These are phyloP conservation scores for Tolypocladium inflatum DNA, from an alignment of 2,329 filamentous ascomycete species.

Conservation along the genomic window DNA sequence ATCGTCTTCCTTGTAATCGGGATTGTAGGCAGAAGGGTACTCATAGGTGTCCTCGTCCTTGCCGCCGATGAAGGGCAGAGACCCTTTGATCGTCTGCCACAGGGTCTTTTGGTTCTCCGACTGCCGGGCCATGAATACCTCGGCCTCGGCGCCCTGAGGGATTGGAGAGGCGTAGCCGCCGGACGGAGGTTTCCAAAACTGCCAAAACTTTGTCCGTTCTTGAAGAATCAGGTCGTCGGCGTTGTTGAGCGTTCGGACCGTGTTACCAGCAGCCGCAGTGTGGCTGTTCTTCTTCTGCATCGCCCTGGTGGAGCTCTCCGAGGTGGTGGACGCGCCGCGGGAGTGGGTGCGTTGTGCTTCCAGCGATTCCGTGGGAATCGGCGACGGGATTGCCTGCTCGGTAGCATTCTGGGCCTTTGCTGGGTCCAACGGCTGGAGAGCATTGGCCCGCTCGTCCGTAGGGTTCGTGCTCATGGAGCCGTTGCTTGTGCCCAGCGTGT, in stretches of 20 bases:
- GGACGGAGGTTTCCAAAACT: constrained; percentile 56
- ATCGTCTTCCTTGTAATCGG: constrained; percentile 47
- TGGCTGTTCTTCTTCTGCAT: constrained; percentile 3
- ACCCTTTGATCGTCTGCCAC: constrained; percentile 39
- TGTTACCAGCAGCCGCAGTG: constrained; percentile 29
- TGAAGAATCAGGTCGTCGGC: constrained; percentile 38
- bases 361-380: constrained; percentile 15
- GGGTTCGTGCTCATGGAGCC: constrained; percentile 34
- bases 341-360: constrained; percentile 25
- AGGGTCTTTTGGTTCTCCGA: constrained; percentile 34
- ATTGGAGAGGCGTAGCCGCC: constrained; percentile 53
- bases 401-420: not conserved
- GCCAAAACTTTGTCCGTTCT: constrained; percentile 42
- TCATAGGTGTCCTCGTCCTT: constrained; percentile 31
- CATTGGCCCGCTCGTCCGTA: not conserved
- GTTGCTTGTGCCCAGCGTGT: constrained; percentile 43
- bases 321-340: constrained; percentile 25
- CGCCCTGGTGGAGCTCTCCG: constrained; percentile 26
- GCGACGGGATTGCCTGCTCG: constrained; percentile 8
- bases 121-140: constrained; percentile 19
- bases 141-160: constrained; percentile 43
- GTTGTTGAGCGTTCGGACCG: constrained; percentile 39
- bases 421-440: not conserved
- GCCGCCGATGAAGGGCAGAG: constrained; percentile 39
- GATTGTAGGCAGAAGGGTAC: constrained; percentile 56